Percentiles rank a stretch among this genome's conserved stretches.
Conservation (phyloP, 257 asterid genomes). For the Datura wrightii region DNA sequence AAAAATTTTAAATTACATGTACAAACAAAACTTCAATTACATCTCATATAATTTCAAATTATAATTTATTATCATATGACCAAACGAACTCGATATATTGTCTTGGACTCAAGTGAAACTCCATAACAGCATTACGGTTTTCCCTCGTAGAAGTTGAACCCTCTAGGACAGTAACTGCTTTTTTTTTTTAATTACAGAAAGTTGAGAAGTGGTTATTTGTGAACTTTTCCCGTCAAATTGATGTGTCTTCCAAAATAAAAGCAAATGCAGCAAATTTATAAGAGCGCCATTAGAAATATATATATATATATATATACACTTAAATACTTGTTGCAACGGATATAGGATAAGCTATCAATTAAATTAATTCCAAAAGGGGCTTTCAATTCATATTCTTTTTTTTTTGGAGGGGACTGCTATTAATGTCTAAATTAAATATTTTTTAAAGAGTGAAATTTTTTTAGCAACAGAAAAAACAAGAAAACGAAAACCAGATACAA, state of each 20-base stretch:
- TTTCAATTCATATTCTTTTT: too few species aligned
- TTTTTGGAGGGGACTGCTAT: not conserved
- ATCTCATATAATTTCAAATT: too few species aligned
- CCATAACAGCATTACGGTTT: not conserved
- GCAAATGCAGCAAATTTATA: not conserved
- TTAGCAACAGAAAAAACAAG: not conserved
- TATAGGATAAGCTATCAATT: not conserved
- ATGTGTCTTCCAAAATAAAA: not conserved
- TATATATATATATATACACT: too few species aligned
- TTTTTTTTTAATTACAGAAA: not conserved
- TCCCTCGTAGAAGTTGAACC: not conserved
- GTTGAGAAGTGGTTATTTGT: not conserved
- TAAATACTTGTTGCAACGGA: too few species aligned
- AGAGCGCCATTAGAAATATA: not conserved
- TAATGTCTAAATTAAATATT: not conserved
- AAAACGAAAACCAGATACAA: not conserved
- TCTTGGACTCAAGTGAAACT: not conserved
- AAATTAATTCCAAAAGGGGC: not conserved
- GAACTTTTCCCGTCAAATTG: not conserved
- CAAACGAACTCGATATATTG: not conserved
- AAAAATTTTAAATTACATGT: too few species aligned
- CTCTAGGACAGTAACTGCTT: not conserved
- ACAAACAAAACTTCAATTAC: too few species aligned
- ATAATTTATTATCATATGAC: too few species aligned
- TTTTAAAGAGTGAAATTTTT: not conserved